A percentile compares a stretch with the other conserved stretches of the same genome.
Conservation (phyloP, 2,329 filamentous ascomycete genomes). For the Beauveria brongniartii region DNA sequence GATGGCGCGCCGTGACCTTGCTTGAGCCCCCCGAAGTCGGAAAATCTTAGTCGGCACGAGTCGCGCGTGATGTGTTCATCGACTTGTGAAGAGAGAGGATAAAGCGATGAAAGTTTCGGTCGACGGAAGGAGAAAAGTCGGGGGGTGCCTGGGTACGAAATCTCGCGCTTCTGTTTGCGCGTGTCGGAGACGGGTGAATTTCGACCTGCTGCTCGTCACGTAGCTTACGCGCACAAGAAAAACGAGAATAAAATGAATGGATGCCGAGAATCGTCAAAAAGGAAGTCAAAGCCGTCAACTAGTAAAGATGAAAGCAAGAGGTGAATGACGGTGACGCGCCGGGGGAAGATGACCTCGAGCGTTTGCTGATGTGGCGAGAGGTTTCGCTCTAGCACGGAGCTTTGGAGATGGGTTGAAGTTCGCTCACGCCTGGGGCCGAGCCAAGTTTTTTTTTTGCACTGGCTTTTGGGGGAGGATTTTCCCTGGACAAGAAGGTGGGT, state of each 20-base stretch:
- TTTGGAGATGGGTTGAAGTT: not conserved
- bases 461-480: not conserved
- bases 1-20: not conserved
- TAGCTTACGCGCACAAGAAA: conserved; percentile 41
- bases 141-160: not conserved
- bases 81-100: not conserved
- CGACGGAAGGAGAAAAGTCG: not conserved
- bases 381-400: conserved; percentile 8
- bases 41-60: not conserved
- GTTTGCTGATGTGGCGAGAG: conserved; percentile 8
- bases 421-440: not conserved
- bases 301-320: not conserved
- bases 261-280: not conserved
- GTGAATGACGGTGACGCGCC: not conserved
- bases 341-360: not conserved
- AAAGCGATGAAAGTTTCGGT: not conserved
- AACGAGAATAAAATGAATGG: conserved; percentile 28
- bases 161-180: not conserved
- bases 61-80: conserved; percentile 1
- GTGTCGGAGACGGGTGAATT: not conserved
- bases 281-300: not conserved
- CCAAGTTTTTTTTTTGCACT: conserved; percentile 21
- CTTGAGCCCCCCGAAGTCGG: not conserved
- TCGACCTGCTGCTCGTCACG: not conserved
- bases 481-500: not conserved